Conservation (phyloP, 2,329 filamentous ascomycete genomes). For the Xylariaceae sp. region DNA sequence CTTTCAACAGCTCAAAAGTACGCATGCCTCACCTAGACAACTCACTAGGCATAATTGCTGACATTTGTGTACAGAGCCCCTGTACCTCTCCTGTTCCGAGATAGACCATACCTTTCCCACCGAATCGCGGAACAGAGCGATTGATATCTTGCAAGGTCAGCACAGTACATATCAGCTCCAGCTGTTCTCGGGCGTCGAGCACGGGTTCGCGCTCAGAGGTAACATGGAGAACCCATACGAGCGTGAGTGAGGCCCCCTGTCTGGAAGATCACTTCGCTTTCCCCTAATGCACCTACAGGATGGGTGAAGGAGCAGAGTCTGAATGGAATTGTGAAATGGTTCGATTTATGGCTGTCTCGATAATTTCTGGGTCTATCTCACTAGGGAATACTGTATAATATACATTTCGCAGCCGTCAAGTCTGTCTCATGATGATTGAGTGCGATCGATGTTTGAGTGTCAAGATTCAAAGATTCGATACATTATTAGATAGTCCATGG, state of each 20-base stretch:
- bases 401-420: no score
- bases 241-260: constrained; percentile 19
- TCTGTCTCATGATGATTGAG: no score
- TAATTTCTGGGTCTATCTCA: no score
- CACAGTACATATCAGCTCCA: constrained; percentile 55
- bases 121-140: constrained; percentile 32
- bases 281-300: constrained; percentile 10
- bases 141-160: constrained; percentile 37
- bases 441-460: no score
- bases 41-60: neutral
- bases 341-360: constrained; percentile 23
- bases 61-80: constrained; percentile 27
- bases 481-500: no score
- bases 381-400: no score
- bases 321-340: constrained; percentile 23
- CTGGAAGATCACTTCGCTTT: neutral
- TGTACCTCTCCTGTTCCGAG: constrained; percentile 43
- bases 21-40: constrained; percentile 5
- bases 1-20: constrained; percentile 34
- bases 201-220: constrained; percentile 60
- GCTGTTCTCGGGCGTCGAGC: constrained; percentile 56
- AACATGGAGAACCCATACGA: constrained; percentile 42
- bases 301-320: constrained; percentile 30
- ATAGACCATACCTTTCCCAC: constrained; percentile 39
- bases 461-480: no score